Evolutionary conservation across 768 basidiomycete genomes (phyloP), one percentile per base, ranked within the genome.

Genomic region (Pholiota microspora): DNA sequence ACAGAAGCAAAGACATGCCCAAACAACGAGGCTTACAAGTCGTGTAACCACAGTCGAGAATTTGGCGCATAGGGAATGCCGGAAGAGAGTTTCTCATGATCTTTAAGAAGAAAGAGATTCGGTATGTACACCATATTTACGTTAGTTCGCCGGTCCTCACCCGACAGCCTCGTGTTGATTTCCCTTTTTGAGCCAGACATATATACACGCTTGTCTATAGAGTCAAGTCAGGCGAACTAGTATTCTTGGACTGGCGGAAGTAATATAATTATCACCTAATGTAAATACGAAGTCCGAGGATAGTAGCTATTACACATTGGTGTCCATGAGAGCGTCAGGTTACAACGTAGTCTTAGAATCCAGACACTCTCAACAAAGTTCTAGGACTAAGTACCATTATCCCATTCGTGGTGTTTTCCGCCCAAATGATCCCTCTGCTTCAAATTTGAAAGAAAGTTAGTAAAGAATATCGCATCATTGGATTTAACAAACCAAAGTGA

Each of bases 361-460:
- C 35, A 13, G 18, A 4, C n/a, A 36, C 13, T 13, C 28, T 12
- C 8, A 25, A 32, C 32, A 49, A 31, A 32, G 31, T 12, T 16
- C 34, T 4, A 28, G 25, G n/a, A n/a, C 21, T 16, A 10, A 46
- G 4, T 32, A 35, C 7, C 24, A 24, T 44, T 35, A 48, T 35
- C 46, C 44, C 38, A 61, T 56, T 32, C 73, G 68, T 31, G 77
- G 77, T 1, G 75, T 74, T 61, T 77, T 77, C 16, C 74, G 67
- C 29, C 71, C 60, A 59, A 77, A 76, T 2, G 74, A 75, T 16
- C 73, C 73, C 63, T 78, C 75, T 50, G 75, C 77, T n/a, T n/a
- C n/a, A n/a, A n/a, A n/a, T n/a, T 77, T 50, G 32, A 21, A 54
- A 48, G 49, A 25, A 34, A 28, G 45, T 56, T 28, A 59, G 49